These are phyloP conservation scores for Cinnamomum micranthum DNA, from an alignment of 164 flowering plant species.

Conservation along the genomic window DNA sequence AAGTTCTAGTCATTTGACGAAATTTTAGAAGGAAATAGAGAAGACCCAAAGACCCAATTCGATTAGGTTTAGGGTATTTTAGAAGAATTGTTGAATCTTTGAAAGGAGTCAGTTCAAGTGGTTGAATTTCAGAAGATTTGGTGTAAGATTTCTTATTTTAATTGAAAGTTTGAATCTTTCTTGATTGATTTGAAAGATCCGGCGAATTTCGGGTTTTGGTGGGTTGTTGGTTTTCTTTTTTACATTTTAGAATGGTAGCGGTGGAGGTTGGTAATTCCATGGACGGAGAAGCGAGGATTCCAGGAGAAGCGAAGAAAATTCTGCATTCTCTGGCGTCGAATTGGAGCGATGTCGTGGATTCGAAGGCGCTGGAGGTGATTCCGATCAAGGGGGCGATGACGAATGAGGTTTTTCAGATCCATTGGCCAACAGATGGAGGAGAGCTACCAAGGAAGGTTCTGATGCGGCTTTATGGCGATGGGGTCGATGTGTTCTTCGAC, in stretches of 20 bases:
- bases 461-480: constrained; percentile 76
- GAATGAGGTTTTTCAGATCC: constrained; percentile 72
- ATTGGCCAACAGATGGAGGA: constrained; percentile 52
- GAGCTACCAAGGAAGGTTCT: constrained; percentile 46
- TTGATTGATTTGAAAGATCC: no score
- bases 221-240: not conserved
- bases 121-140: no score
- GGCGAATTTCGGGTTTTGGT: no score
- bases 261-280: constrained; percentile 1
- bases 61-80: no score
- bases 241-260: constrained; percentile 7
- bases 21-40: no score
- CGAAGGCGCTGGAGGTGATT: constrained; percentile 48
- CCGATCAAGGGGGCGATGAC: constrained; percentile 90
- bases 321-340: constrained; percentile 50
- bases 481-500: constrained; percentile 76
- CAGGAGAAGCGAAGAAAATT: constrained; percentile 48
- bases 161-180: no score
- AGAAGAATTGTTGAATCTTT: no score
- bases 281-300: constrained; percentile 18
- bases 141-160: no score
- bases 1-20: no score
- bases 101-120: no score
- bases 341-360: constrained; percentile 58
- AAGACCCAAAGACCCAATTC: no score